Evolutionary conservation across 1,284 basidiomycete genomes (phyloP), one percentile per base, ranked within the genome.

Genomic region (Hemileia vastatrix): DNA sequence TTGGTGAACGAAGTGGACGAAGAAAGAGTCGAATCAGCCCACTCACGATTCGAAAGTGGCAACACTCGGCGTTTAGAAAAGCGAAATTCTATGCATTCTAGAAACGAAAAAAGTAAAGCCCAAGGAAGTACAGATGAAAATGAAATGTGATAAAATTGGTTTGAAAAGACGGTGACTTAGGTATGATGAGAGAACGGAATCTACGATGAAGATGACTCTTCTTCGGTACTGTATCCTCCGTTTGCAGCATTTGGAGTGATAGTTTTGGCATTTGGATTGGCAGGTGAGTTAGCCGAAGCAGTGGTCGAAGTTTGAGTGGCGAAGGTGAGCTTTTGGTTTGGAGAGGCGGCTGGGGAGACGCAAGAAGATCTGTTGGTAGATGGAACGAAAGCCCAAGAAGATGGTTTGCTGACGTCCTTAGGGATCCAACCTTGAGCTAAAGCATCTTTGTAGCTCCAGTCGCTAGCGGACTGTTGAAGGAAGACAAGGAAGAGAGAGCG

Each of bases 341-440:
- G 36, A 9, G 8, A 11, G 36, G 11, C 15, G 36, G 36, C 36
- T 15, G 36, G 36, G 15, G 36, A 40, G 15, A 40, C 36, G 36
- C 36, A 40, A 9, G 36, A 40, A 40, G 36, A 40, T 15, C 9
- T 11, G 36, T 40, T 40, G 36, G 36, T 40, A 40, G 11, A 11
- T 40, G 36, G 36, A 15, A 40, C 36, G 36, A 40, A 40, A 15
- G 36, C 36, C 8, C 15, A 40, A 15, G 8, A 40, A 11, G 36
- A 40, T 9, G 36, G 24, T 5, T 54, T 47, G 33, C 27, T 63
- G 21, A 51, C 59, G 53, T 65, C 56, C 27, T 19, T 19, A 19
- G 65, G 63, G 55, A 66, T 62, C 65, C 64, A 66, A 23, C 57
- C 57, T 54, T 60, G 57, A 19, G 40, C 44, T 4, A 62, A 27